Base-by-base conservation (phyloP, 2,329 filamentous ascomycete species). In the Ceratocystis ficicola region DNA sequence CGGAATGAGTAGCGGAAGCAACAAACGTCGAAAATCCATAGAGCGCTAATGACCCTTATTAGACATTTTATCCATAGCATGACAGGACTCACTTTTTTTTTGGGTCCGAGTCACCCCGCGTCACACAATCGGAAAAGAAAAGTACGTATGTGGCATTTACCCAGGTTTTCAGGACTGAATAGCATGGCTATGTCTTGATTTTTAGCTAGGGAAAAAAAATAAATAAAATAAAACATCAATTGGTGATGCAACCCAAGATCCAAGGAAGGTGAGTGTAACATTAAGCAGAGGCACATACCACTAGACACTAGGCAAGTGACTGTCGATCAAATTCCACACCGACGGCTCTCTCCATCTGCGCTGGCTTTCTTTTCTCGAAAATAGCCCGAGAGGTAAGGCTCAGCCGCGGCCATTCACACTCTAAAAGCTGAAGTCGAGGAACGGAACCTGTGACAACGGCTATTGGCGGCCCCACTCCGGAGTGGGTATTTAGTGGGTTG, bases 401-500 rank as follows among this genome's bases (percentile, higher is more conserved):
- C 28, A 17, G 55, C 55, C 15, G 3, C 36, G 10, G 36, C 36
- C 10, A 41, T 12, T 41, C 10, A 15, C 10, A 12, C 36, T 12
- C 36, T 4, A 3, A 12, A 12, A 4, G 10, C 36, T 41, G 10
- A 41, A 41, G 36, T 12, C 10, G 12, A 41, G 36, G 36, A 15
- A 12, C 36, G 36, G 12, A 41, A 15, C 12, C 4, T 41, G 3
- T 17, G 28, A 17, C 17, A 30, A 30, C 28, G 55, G 55, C 15
- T 59, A 59, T 59, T 59, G 28, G 28, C 55, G 55, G 55, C 55
- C 25, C 55, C 55, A 36, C 55, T 36, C 55, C 55, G 55, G 55
- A 1, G 28, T 59, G 55, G 28, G 36, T 30, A 36, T 8, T 17
- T 10, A 3, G 20, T n/a, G n/a, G n/a, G n/a, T n/a, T n/a, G n/a